A percentile compares a stretch with the other conserved stretches of the same genome.
phyloP scores from a whole-genome alignment of 2,329 filamentous ascomycete species.

The Scedosporium boydii region DNA sequence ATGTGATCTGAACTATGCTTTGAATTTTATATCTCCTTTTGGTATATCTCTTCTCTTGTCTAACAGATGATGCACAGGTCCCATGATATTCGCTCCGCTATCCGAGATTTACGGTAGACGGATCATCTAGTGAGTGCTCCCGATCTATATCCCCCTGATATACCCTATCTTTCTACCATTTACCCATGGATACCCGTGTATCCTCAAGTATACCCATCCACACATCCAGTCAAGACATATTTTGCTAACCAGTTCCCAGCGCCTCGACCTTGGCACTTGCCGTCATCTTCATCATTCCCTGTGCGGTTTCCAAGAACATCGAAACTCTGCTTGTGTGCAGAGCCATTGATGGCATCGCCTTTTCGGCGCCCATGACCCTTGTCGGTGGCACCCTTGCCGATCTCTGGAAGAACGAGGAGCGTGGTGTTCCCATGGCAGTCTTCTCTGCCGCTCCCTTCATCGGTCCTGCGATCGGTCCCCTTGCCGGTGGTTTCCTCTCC shows the following conservation, averaged over 20 bases:
- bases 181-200: not conserved
- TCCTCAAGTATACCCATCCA: no score
- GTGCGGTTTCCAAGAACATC: conserved; percentile 68
- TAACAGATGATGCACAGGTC: conserved; percentile 32
- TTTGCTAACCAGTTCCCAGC: conserved; percentile 15
- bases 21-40: no score
- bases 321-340: conserved; percentile 67
- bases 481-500: conserved; percentile 67
- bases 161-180: not conserved
- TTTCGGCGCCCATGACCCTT: conserved; percentile 78
- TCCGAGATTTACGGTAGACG: conserved; percentile 66
- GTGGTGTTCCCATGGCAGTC: conserved; percentile 78
- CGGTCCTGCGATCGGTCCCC: conserved; percentile 60
- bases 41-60: no score
- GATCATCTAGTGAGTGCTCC: conserved; percentile 50
- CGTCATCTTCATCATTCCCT: conserved; percentile 72
- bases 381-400: conserved; percentile 77
- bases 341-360: conserved; percentile 72
- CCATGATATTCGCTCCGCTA: conserved; percentile 70
- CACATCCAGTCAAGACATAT: no score
- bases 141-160: not conserved
- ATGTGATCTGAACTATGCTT: no score
- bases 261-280: conserved; percentile 57
- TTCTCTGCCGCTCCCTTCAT: conserved; percentile 78
- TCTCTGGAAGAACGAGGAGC: conserved; percentile 75